phyloP scores from a whole-genome alignment of 192 early-diverging fungal genomes.

The Obelidium mucronatum region DNA sequence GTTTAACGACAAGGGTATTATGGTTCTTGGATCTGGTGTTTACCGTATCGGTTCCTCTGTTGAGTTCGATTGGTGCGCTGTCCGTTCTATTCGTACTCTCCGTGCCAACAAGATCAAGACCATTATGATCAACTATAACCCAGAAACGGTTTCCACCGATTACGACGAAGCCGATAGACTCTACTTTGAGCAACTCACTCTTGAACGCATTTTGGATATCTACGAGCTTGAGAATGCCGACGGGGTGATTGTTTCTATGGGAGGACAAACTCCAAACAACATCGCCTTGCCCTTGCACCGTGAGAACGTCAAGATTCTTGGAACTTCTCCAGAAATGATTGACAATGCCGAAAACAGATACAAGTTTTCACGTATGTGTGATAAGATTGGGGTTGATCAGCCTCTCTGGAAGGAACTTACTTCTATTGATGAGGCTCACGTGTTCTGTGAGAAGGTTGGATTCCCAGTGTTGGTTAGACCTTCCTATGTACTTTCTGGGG shows the following conservation, averaged over 20 bases:
- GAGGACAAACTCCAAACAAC: conserved; percentile 98
- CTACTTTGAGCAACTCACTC: conserved; percentile 95
- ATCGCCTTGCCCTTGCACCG: conserved; percentile 91
- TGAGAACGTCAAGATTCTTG: conserved; percentile 92
- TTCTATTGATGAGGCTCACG: conserved; percentile 80
- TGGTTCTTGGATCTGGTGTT: conserved; percentile 97
- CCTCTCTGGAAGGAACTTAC: conserved; percentile 97
- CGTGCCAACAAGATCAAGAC: conserved; percentile 89
- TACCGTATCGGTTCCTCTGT: conserved; percentile 98
- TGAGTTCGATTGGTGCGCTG: conserved; percentile 99
- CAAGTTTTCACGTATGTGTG: conserved; percentile 97
- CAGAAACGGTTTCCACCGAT: conserved; percentile 99
- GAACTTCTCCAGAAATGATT: conserved; percentile 96
- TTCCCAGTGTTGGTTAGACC: conserved; percentile 97
- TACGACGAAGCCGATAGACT: conserved; percentile 98
- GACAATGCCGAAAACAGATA: conserved; percentile 97
- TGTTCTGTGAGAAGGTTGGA: conserved; percentile 87
- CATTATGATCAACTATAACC: conserved; percentile 99
- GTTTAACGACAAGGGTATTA: conserved; percentile 93
- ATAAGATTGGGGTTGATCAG: conserved; percentile 97
- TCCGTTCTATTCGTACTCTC: conserved; percentile 93
- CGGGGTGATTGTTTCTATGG: conserved; percentile 94
- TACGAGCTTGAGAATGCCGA: conserved; percentile 88
- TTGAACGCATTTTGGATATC: conserved; percentile 96
- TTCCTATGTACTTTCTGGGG: conserved; percentile 97